Base-by-base conservation (phyloP, 2,329 filamentous ascomycete species). In the Sordariomycetes sp. region DNA sequence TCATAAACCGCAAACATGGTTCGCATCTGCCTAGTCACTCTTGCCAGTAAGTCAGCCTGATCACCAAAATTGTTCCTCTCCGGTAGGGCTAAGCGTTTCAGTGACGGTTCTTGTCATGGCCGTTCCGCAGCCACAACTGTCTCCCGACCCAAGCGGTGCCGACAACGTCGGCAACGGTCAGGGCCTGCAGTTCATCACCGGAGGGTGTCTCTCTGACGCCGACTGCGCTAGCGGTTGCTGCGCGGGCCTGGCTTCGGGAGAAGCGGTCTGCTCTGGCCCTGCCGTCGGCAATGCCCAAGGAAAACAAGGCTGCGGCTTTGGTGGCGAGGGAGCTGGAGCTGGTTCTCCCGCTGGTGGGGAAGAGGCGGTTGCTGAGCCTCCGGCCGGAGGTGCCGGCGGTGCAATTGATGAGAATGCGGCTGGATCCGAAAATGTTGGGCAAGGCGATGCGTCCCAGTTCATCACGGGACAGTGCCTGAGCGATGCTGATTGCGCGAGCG, bases 261-360 rank as follows among this genome's bases (percentile, higher is more conserved):
- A 40, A 10, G 48, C 45, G 21, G 42, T 49, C 14, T 49, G 48
- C 43, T 49, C 47, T 5, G 48, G 42, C 16, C 42, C 43, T 30
- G 42, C 40, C 3, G 47, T 46, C 4, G 40, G 41, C 21, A 47
- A 47, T 33, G 43, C 47, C 39, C 41, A 45, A 15, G 48, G 48
- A 27, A 50, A 50, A 42, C 42, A 43, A 11, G 48, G 48, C 20
- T 50, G 48, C 33, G 42, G 40, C n/a, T 50, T 50, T 27, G 37
- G 37, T 11, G 32, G 29, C 23, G 19, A 28, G 11, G 33, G 23
- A 16, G 9, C 12, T 30, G n/a, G 14, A 24, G 9, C 35, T 19
- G 4, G 20, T 10, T 17, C n/a, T n/a, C n/a, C 26, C 10, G 33
- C 12, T n/a, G 33, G 10, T 10, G 33, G 15, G 12, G 16, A 30